These are phyloP conservation scores for Porogramme epimiltina DNA, from an alignment of 1,284 basidiomycete genomes.

Conservation along the genomic window DNA sequence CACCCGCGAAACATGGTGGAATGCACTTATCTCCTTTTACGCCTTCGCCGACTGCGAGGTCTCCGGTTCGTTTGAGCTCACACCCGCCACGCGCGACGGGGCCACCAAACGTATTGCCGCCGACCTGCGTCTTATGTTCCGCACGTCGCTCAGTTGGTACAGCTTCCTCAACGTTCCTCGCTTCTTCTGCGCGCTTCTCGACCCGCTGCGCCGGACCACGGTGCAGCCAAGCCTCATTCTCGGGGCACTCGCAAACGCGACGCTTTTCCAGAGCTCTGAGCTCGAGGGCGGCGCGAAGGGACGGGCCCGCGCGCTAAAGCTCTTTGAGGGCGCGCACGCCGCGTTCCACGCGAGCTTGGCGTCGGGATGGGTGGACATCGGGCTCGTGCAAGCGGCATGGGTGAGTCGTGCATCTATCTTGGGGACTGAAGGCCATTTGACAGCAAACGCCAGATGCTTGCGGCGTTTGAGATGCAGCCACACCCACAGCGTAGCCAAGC, in stretches of 20 bases:
- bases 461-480: conserved; percentile 69
- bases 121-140: conserved; percentile 66
- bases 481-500: conserved; percentile 56
- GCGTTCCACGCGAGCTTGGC: conserved; percentile 69
- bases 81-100: conserved; percentile 45
- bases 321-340: conserved; percentile 66
- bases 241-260: conserved; percentile 62
- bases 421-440: neutral
- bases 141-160: conserved; percentile 65
- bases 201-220: conserved; percentile 48
- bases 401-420: conserved; percentile 36
- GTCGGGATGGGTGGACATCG: conserved; percentile 68
- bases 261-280: conserved; percentile 70
- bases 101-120: conserved; percentile 46
- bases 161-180: conserved; percentile 69
- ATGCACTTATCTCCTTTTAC: conserved; percentile 62
- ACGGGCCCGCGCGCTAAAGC: conserved; percentile 52
- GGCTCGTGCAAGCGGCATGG: conserved; percentile 73
- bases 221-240: conserved; percentile 71
- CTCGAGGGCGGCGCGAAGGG: conserved; percentile 43
- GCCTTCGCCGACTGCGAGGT: conserved; percentile 22
- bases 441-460: conserved; percentile 48
- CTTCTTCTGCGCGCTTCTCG: conserved; percentile 60
- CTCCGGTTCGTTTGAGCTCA: neutral
- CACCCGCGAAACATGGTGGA: conserved; percentile 76